phyloP scores from a whole-genome alignment of 345 rosid genomes.

The Euphorbia pulcherrima region DNA sequence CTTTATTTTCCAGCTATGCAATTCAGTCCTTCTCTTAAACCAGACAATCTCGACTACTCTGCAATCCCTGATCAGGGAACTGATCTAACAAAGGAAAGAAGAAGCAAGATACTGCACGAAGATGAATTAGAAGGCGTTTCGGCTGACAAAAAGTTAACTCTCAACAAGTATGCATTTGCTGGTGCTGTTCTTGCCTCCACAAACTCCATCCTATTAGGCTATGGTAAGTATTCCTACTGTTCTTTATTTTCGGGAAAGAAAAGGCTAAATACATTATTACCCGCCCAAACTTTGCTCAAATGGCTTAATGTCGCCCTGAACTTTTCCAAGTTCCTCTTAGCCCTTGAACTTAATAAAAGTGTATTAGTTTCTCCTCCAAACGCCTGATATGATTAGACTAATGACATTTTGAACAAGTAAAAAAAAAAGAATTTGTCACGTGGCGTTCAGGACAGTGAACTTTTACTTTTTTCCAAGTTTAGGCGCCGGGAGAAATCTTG shows the following conservation, averaged over 20 bases:
- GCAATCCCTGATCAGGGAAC: constrained; percentile 22
- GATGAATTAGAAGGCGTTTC: constrained; percentile 7
- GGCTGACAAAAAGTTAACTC: constrained; percentile 3
- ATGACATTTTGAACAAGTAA: neutral
- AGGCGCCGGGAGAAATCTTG: too few relatives aligned
- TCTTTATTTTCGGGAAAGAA: too few relatives aligned
- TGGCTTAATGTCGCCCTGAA: too few relatives aligned
- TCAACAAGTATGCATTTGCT: constrained; percentile 54
- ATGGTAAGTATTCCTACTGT: constrained; percentile 37
- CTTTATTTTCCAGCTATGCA: constrained; percentile 26
- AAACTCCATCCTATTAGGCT: constrained; percentile 63
- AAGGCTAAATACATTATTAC: too few relatives aligned
- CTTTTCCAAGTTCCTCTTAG: too few relatives aligned
- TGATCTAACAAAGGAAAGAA: constrained; percentile 11
- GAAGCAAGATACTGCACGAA: neutral
- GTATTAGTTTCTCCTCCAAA: too few relatives aligned
- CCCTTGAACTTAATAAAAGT: too few relatives aligned
- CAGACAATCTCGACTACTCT: constrained; percentile 17
- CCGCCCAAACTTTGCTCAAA: too few relatives aligned
- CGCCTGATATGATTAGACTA: too few relatives aligned
- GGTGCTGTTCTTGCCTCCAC: constrained; percentile 69
- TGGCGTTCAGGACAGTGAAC: too few relatives aligned
- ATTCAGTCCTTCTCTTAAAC: constrained; percentile 20
- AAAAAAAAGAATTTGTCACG: too few relatives aligned
- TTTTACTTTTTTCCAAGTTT: too few relatives aligned